These are phyloP conservation scores for Yamadazyma triangularis DNA, from an alignment of 1,139 yeast genomes.

Conservation along the genomic window DNA sequence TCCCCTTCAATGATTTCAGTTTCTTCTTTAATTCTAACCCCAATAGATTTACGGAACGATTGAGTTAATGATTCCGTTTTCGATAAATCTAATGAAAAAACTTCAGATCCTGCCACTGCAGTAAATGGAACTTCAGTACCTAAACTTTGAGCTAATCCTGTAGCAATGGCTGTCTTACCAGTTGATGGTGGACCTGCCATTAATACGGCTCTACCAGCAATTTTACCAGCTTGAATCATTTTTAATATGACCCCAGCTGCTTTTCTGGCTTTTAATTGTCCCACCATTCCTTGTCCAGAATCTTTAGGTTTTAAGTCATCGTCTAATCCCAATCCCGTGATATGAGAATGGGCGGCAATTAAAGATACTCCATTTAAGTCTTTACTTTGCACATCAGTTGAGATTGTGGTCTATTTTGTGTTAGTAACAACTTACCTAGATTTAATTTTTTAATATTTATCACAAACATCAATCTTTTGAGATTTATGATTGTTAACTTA, in stretches of 20 bases:
- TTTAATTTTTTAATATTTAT: too few species aligned
- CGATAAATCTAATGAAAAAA: constrained; percentile 83
- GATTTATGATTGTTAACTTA: too few species aligned
- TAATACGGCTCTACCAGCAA: constrained; percentile 94
- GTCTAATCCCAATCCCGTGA: constrained; percentile 90
- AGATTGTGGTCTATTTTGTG: constrained; percentile 21
- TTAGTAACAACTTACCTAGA: constrained; percentile 7
- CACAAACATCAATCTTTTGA: too few species aligned
- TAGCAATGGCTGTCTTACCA: constrained; percentile 98
- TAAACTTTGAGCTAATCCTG: constrained; percentile 88
- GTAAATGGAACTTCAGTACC: constrained; percentile 95
- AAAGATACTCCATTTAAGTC: constrained; percentile 58
- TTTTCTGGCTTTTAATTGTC: constrained; percentile 88
- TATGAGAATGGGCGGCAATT: constrained; percentile 96
- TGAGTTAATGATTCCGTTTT: constrained; percentile 96
- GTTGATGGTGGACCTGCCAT: constrained; percentile 99
- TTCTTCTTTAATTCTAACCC: constrained; percentile 92
- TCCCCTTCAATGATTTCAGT: constrained; percentile 98
- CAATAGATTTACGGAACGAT: constrained; percentile 93
- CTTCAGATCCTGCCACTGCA: constrained; percentile 90
- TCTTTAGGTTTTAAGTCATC: constrained; percentile 82
- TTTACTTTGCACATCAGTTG: constrained; percentile 35
- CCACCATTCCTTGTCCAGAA: constrained; percentile 92
- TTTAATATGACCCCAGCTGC: constrained; percentile 93
- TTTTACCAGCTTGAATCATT: constrained; percentile 90